Evolutionary conservation across 257 asterid genomes (phyloP).

Genomic region (Striga asiatica): DNA sequence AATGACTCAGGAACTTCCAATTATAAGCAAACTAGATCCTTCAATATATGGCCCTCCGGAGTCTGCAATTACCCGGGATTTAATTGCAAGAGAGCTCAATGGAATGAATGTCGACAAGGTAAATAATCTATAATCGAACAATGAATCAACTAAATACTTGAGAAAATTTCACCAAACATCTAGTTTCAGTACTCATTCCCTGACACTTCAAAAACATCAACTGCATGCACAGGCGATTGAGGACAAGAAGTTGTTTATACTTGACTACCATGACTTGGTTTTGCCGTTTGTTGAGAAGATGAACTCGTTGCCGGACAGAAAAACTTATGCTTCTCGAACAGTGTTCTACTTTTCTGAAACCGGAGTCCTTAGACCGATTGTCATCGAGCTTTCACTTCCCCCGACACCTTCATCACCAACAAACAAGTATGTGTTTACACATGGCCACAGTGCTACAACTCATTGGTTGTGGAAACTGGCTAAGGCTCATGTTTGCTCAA

Average conservation of each 20-base stretch:
- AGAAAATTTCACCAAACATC: neutral
- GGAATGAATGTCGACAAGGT: conserved; percentile 71
- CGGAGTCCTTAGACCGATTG: conserved; percentile 47
- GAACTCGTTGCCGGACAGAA: conserved; percentile 70
- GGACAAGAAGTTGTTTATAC: conserved; percentile 53
- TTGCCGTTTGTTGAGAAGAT: conserved; percentile 71
- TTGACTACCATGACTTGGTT: conserved; percentile 70
- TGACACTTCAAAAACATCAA: no score
- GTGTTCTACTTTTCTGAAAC: conserved; percentile 35
- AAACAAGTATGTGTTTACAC: conserved; percentile 49
- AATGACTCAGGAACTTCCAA: conserved; percentile 62
- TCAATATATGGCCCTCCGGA: conserved; percentile 63
- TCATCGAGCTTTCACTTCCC: conserved; percentile 75
- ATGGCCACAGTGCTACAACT: conserved; percentile 64
- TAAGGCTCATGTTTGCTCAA: conserved; percentile 84
- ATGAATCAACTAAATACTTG: neutral
- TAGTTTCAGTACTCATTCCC: neutral
- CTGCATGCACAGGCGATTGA: conserved; percentile 43
- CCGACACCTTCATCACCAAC: conserved; percentile 41
- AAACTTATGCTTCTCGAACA: conserved; percentile 87
- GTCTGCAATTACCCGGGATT: conserved; percentile 60
- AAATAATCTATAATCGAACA: neutral
- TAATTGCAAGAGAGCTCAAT: conserved; percentile 50
- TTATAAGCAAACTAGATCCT: conserved; percentile 71
- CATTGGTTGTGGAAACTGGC: conserved; percentile 84